These are phyloP conservation scores for Hypoxylon sp. DNA, from an alignment of 2,329 filamentous ascomycete species.

Conservation along the genomic window DNA sequence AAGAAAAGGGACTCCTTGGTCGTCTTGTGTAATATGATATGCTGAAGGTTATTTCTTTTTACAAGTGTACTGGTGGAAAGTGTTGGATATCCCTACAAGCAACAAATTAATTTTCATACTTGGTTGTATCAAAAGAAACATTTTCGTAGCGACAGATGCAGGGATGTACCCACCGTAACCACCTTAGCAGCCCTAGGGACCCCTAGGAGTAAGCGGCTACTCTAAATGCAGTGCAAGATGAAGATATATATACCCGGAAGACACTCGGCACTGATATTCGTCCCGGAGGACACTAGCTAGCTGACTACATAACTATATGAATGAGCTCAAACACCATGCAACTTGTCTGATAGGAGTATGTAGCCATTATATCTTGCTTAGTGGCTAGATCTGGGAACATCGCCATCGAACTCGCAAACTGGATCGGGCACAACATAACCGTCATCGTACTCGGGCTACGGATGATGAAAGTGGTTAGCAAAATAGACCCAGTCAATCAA, in stretches of 20 bases:
- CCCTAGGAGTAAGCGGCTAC: too few relatives aligned
- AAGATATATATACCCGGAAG: background rate
- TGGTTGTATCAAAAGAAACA: too few relatives aligned
- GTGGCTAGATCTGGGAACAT: conserved; percentile 9
- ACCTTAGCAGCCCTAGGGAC: too few relatives aligned
- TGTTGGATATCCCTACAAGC: background rate
- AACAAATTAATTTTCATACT: too few relatives aligned
- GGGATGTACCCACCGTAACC: too few relatives aligned
- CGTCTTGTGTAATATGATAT: background rate
- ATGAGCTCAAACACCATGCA: background rate
- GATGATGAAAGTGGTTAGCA: conserved; percentile 1
- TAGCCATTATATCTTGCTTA: conserved; percentile 11
- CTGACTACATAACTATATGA: background rate
- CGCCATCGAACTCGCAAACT: conserved; percentile 12
- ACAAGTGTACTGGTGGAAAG: background rate
- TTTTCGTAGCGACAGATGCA: too few relatives aligned
- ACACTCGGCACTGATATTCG: background rate
- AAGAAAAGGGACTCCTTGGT: background rate
- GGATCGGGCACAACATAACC: conserved; percentile 14
- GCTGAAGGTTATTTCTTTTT: background rate
- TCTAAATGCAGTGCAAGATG: background rate
- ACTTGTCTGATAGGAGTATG: background rate
- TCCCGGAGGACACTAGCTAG: background rate
- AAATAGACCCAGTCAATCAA: background rate
- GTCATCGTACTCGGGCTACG: conserved; percentile 27